These are phyloP conservation scores for Chytriomyces sp. DNA, from an alignment of 192 early-diverging fungal genomes.

Conservation along the genomic window DNA sequence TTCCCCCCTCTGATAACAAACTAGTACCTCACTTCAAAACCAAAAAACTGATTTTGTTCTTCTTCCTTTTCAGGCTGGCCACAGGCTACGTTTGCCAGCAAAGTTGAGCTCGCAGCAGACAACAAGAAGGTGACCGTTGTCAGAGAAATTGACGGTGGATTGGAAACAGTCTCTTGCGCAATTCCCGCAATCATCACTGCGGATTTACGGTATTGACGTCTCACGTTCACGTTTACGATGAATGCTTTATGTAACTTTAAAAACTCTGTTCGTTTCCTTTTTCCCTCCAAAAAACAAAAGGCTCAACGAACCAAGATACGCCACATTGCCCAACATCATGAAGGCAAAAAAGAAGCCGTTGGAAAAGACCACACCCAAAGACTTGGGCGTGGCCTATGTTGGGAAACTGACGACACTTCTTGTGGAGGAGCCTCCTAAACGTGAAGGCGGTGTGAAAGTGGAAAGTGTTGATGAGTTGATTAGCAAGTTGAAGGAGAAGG, in stretches of 20 bases:
- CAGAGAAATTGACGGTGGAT: constrained; percentile 96
- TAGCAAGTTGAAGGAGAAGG: constrained; percentile 34
- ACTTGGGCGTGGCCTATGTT: constrained; percentile 84
- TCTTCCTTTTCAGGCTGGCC: constrained; percentile 22
- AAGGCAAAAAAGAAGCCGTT: constrained; percentile 99
- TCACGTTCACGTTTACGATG: neutral
- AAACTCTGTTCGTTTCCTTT: no score
- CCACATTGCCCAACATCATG: constrained; percentile 95
- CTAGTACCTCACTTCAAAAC: no score
- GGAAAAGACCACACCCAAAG: constrained; percentile 72
- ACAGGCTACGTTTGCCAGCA: constrained; percentile 95
- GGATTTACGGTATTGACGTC: constrained; percentile 76
- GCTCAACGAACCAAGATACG: constrained; percentile 95
- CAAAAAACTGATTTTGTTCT: no score
- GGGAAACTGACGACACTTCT: constrained; percentile 85
- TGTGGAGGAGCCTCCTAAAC: constrained; percentile 90
- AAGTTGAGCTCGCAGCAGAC: constrained; percentile 76
- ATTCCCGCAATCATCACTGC: constrained; percentile 93
- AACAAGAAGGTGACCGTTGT: constrained; percentile 77
- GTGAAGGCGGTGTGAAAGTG: constrained; percentile 89
- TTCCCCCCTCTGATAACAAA: no score
- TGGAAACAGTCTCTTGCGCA: constrained; percentile 83
- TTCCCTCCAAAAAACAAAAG: no score
- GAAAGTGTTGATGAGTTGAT: constrained; percentile 85
- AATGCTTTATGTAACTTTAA: neutral